Percentiles rank a stretch among this genome's conserved stretches.
phyloP scores from a whole-genome alignment of 23 red algal genomes.

The Cyanidiococcus yangmingshanensis region DNA sequence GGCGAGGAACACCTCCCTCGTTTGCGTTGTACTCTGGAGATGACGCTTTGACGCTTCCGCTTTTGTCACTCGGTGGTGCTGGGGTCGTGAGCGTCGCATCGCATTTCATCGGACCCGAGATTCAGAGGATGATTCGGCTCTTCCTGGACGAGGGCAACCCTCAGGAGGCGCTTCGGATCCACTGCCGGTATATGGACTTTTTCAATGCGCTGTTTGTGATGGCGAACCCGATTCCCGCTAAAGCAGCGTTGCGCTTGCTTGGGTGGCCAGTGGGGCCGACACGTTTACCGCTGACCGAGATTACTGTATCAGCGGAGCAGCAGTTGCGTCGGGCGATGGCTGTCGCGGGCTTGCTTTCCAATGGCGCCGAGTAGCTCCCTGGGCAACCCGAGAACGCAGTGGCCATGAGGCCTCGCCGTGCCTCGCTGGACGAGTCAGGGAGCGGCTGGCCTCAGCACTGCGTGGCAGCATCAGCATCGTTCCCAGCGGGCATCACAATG shows the following conservation, averaged over 20 bases:
- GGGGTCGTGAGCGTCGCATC: slow-evolving; percentile 88
- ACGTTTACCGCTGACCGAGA: slow-evolving; percentile 78
- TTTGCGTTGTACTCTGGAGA: slow-evolving; percentile 92
- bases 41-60: slow-evolving; percentile 78
- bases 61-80: slow-evolving; percentile 61
- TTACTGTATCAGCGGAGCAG: slow-evolving; percentile 51
- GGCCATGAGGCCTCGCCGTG: no score
- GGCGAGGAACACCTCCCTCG: slow-evolving; percentile 35
- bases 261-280: slow-evolving; percentile 82
- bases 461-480: no score
- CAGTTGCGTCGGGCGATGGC: slow-evolving; percentile 35
- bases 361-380: not conserved
- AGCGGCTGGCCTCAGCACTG: no score
- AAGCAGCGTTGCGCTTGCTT: slow-evolving; percentile 71
- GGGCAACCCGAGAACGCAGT: no score
- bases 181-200: slow-evolving; percentile 58
- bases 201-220: slow-evolving; percentile 92
- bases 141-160: slow-evolving; percentile 47
- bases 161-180: slow-evolving; percentile 46
- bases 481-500: no score
- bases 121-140: slow-evolving; percentile 50
- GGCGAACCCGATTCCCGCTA: slow-evolving; percentile 97
- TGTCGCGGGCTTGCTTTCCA: slow-evolving; percentile 40
- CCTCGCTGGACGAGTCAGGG: no score
- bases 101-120: slow-evolving; percentile 77